Evolutionary conservation across 2,329 filamentous ascomycete species (phyloP), one percentile per base, ranked within the genome.

Genomic region (Chalara sp.): DNA sequence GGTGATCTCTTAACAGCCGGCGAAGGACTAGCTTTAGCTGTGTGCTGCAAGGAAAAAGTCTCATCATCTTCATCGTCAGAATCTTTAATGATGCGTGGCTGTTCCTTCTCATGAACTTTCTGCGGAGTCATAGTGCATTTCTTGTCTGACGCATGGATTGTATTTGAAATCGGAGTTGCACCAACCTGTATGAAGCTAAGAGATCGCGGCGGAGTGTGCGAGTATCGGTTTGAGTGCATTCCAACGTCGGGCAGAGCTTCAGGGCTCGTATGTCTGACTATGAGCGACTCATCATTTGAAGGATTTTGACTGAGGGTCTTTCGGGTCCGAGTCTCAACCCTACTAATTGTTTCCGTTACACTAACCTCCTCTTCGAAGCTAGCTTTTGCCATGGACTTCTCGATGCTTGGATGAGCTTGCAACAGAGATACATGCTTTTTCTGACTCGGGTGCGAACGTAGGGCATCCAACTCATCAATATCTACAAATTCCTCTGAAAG

Each of bases 61-160:
- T 50, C 42, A 4, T 62, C 60, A 5, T 52, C 42, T 5, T 62
- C 60, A 8, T 67, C 64, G 32, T 66, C 64, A 6, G 64, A 65
- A 53, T 67, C 63, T 47, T 59, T 50, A 39, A 67, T 59, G 12
- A 57, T 52, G 10, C 21, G 21, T 3, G 4, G 44, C 46, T 33
- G 44, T 37, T 21, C 46, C 50, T 6, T 13, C 13, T 21, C 28
- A 8, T 12, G 52, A 48, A 13, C 49, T 47, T 32, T 55, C 52
- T 10, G 42, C n/a, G 13, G 43, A 30, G 42, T 49, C 54, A 5
- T 40, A 21, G 21, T 21, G 21, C 21, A 21, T 3, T 21, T 21
- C 21, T 21, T 21, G 21, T 21, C 21, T 21, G 21, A 21, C 21
- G 21, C 21, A 21, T 21, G 21, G 21, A 21, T 21, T 21, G 21